Evolutionary conservation across 139 green algal genomes (phyloP), one percentile per base, ranked within the genome.

Genomic region (Volvox africanus): DNA sequence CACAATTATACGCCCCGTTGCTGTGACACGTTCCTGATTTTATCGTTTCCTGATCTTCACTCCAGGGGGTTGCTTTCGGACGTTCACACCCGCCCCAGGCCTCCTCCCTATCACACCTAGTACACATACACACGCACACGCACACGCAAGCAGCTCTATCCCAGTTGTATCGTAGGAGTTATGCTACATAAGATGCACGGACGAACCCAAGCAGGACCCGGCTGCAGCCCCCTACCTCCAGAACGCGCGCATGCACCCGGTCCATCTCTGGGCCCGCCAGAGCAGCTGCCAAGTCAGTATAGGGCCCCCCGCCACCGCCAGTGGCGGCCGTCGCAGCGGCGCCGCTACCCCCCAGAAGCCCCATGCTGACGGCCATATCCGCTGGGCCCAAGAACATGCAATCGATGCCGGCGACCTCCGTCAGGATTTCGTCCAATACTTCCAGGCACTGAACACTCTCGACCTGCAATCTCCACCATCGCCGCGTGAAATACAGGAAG

Each of bases 381-480:
- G 83, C 83, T 1, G 83, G 83, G 6, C 83, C 83, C 83, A 88
- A 35, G 67, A 88, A 88, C 65, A 67, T 44, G 83, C 83, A 88
- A 36, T 79, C 67, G 22, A 88, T 37, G 67, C 83, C 83, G 11
- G 83, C 35, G 22, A 80, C 67, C 6, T 61, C 22, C 24, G 1
- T 26, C 83, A 88, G 83, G 28, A 88, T 65, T 24, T 67, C 65
- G 83, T 88, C 83, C 67, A 88, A 68, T 5, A 33, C 67, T 2
- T 79, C 83, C 65, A 88, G 83, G 33, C 67, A 80, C 65, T 80
- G 35, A 35, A 80, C 21, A 62, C 26, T 88, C 83, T 88, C 83
- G 6, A 88, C 67, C 83, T 88, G 83, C 79, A 37, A 28, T 9
- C 65, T 6, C 44, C 44, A 55, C 9, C 44, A 55, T 9, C 9